These are phyloP conservation scores for Pichia phayaonensis DNA, from an alignment of 805 yeast species.

Conservation along the genomic window DNA sequence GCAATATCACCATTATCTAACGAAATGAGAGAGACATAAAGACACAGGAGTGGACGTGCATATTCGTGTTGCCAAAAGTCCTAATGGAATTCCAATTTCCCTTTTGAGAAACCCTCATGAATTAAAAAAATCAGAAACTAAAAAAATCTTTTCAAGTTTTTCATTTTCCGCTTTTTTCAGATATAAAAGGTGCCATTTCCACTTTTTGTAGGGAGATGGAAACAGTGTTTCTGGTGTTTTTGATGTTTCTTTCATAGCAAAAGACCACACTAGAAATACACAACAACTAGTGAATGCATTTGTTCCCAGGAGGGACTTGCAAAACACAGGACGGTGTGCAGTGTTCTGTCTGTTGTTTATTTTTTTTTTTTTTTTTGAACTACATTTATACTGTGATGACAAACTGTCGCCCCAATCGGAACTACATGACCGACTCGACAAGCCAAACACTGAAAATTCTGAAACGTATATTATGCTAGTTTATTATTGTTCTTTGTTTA, in stretches of 20 bases:
- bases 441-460: conserved; percentile 66
- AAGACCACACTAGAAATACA: not conserved
- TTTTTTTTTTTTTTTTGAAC: not conserved
- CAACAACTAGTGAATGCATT: not conserved
- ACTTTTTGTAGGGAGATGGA: not conserved
- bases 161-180: not conserved
- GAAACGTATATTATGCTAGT: conserved; percentile 24
- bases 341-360: not conserved
- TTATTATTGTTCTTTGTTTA: not conserved
- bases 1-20: not conserved
- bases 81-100: not conserved
- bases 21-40: not conserved
- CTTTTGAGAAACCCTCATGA: not conserved
- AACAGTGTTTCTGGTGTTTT: no score
- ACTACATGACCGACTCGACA: conserved; percentile 61
- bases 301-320: not conserved
- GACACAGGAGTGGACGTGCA: no score
- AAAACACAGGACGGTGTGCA: not conserved
- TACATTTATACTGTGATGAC: conserved; percentile 41
- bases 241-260: no score
- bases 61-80: not conserved
- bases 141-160: not conserved
- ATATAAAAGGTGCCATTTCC: not conserved
- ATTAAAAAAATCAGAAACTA: no score
- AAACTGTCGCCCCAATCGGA: conserved; percentile 74